Percentiles rank a stretch among this genome's conserved stretches.
Evolutionary conservation across 2,329 filamentous ascomycete genomes (phyloP).

Genomic region (Colletotrichum caudatum): DNA sequence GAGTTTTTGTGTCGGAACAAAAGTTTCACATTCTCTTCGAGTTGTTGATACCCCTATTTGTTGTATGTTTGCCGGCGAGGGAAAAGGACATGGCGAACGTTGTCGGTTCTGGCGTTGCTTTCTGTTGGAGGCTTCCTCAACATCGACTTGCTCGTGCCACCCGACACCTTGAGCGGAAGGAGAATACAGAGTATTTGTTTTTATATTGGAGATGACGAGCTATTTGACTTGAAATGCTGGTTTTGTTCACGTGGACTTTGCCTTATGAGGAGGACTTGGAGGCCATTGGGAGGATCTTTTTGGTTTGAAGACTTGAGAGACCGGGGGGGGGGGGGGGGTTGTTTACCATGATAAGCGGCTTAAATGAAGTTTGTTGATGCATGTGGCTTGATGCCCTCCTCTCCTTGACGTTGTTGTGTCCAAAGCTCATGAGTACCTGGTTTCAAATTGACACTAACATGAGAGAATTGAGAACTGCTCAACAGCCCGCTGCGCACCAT

Average conservation of each 20-base stretch:
- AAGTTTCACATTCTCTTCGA: slow-evolving; percentile 42
- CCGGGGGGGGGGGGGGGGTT: no score
- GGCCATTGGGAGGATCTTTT: slow-evolving; percentile 28
- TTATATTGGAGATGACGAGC: slow-evolving; percentile 22
- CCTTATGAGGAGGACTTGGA: slow-evolving; percentile 34
- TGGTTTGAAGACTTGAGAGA: slow-evolving; percentile 11
- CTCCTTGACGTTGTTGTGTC: not conserved
- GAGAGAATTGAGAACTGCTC: not conserved
- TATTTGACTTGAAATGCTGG: slow-evolving; percentile 16
- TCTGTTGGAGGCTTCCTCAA: not conserved
- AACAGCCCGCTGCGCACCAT: not conserved
- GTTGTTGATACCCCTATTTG: slow-evolving; percentile 43
- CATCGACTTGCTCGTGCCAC: not conserved
- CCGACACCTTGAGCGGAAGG: slow-evolving; percentile 5
- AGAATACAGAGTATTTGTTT: slow-evolving; percentile 35
- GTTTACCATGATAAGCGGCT: slow-evolving; percentile 29
- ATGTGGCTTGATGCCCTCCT: not conserved
- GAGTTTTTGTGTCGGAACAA: slow-evolving; percentile 41
- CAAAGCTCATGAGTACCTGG: no score
- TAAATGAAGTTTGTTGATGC: slow-evolving; percentile 28
- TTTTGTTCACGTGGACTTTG: slow-evolving; percentile 10
- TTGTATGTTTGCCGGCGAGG: slow-evolving; percentile 24
- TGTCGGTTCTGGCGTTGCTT: not conserved
- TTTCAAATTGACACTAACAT: not conserved
- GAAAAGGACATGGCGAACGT: not conserved